These are phyloP conservation scores for Podila epicladia DNA, from an alignment of 192 early-diverging fungal species.

Conservation along the genomic window DNA sequence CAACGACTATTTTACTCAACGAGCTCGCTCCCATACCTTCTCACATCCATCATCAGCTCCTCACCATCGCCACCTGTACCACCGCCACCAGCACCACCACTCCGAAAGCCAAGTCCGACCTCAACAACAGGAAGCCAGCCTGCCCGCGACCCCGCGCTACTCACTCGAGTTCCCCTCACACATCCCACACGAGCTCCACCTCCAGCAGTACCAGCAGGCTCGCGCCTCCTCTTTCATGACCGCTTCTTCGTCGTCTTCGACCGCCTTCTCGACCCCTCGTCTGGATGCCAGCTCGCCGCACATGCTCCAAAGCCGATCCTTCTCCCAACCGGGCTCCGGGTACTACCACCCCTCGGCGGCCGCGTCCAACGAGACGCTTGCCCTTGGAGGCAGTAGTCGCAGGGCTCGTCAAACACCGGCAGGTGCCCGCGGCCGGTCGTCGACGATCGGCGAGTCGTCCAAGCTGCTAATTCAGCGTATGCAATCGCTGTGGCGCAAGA, in stretches of 20 bases:
- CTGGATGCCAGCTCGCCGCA: neutral
- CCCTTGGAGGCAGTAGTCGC: neutral
- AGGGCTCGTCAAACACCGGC: neutral
- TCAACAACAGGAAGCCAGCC: neutral
- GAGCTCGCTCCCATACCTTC: constrained; percentile 24
- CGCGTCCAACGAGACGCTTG: neutral
- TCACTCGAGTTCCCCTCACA: constrained; percentile 45
- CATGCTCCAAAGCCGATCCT: constrained; percentile 5
- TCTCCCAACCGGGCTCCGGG: neutral
- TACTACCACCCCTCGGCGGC: neutral
- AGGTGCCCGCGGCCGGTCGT: constrained; percentile 5
- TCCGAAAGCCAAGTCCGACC: neutral
- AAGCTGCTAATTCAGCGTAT: constrained; percentile 28
- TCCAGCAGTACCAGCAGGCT: constrained; percentile 34
- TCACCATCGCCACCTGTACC: neutral
- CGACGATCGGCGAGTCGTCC: constrained; percentile 36
- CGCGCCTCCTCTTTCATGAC: constrained; percentile 2
- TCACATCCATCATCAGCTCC: constrained; percentile 14
- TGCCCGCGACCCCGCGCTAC: constrained; percentile 34
- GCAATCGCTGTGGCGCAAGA: constrained; percentile 21
- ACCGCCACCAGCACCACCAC: constrained; percentile 1
- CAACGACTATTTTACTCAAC: constrained; percentile 29
- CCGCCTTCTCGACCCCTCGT: no score
- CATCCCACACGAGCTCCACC: constrained; percentile 30
- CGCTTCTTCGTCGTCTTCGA: neutral